Evolutionary conservation across 257 asterid species (phyloP), one percentile per base, ranked within the genome.

Genomic region (Forsythia suspensa): DNA sequence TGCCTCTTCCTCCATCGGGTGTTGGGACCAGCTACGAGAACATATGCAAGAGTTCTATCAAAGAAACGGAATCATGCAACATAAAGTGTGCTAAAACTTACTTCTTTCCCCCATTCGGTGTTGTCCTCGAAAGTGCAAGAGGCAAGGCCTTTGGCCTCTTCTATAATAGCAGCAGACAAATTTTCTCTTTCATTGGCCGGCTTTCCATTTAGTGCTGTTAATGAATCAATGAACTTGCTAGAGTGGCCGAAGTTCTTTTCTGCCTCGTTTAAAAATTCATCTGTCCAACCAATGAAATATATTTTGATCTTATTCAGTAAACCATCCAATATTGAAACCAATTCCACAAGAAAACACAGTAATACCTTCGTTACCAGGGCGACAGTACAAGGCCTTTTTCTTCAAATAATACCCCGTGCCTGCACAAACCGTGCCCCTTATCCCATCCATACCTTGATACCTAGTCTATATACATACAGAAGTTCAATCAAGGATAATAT

Each of bases 41-140:
- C 34, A 29, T 29, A 29, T 1, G 34, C 34, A 29, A 29, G 34
- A 29, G 34, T 29, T 29, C 34, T 29, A 29, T 66, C 71, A 34
- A 66, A 36, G n/a, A 34, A 67, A 34, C 37, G 4, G 18, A 7
- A 39, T 18, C 8, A 70, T 38, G 46, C 18, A 41, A 18, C 24
- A 1, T 68, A 48, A 8, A 46, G 2, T 68, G 9, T 39, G 36
- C 55, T 37, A 57, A 57, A n/a, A 79, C 90, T 76, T 88, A 87
- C 98, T 15, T 90, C 87, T 84, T 85, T 88, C 34, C 98, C 98
- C 97, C 98, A 93, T 43, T 67, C 71, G 4, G 98, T 93, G 81
- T 84, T 85, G 71, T 87, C 81, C 82, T 93, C 98, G 75, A 82
- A 91, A 0, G 89, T 77, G 84, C 98, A 93, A 51, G 97, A 85